Conservation (phyloP, 1,284 basidiomycete genomes). For the Trichosporon coremiiforme region DNA sequence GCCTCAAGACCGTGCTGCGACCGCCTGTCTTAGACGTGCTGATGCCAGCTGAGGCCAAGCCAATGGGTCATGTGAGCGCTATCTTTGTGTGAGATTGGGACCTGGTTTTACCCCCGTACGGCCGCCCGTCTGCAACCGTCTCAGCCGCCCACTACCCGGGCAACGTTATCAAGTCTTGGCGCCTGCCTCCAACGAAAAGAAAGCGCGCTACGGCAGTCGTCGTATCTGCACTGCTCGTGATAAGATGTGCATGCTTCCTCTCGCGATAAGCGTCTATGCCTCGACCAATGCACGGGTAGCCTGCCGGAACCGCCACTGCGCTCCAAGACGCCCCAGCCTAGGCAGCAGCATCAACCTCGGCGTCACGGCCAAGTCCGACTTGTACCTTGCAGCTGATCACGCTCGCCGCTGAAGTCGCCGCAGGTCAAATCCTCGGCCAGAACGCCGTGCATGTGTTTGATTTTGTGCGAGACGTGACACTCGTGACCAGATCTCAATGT, state of each 20-base stretch:
- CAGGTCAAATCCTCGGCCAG: background rate
- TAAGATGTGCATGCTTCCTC: background rate
- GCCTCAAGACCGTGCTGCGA: background rate
- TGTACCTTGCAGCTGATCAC: background rate
- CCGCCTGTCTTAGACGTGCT: constrained; percentile 3
- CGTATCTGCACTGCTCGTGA: background rate
- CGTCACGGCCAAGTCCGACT: background rate
- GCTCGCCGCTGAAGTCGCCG: background rate
- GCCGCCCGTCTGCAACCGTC: background rate
- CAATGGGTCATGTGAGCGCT: constrained; percentile 2
- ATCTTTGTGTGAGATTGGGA: background rate
- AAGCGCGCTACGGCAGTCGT: background rate
- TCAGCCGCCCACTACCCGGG: no score
- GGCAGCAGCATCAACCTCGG: background rate
- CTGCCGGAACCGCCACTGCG: background rate
- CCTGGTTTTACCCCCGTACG: background rate
- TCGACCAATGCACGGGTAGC: background rate
- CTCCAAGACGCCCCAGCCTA: background rate
- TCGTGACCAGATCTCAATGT: constrained; percentile 7
- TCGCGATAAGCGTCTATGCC: background rate
- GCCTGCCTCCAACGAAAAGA: background rate
- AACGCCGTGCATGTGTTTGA: background rate
- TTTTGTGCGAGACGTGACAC: background rate
- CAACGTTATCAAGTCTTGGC: constrained; percentile 5
- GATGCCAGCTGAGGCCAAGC: background rate